phyloP scores from a whole-genome alignment of 148 eudicot genomes.

The Vaccinium darrowii region DNA sequence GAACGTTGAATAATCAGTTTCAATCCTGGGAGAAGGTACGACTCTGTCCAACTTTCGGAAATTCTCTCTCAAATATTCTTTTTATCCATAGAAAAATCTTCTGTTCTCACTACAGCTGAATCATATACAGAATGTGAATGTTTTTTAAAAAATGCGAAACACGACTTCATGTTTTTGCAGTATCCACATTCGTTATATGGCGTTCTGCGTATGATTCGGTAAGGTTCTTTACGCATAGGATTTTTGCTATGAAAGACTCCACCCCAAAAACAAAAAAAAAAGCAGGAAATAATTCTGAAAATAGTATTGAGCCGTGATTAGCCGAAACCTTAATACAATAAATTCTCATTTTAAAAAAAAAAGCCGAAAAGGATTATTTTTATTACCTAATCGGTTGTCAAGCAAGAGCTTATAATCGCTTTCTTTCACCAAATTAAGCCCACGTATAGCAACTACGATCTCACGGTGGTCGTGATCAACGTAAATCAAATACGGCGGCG shows the following conservation, averaged over 20 bases:
- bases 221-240: no score
- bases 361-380: background rate
- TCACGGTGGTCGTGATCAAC: constrained; percentile 54
- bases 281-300: background rate
- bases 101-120: no score
- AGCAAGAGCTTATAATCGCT: constrained; percentile 71
- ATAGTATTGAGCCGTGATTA: background rate
- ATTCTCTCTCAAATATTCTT: background rate
- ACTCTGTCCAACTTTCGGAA: background rate
- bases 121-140: no score
- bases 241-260: no score
- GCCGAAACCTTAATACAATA: background rate
- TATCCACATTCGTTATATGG: no score
- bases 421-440: constrained; percentile 64
- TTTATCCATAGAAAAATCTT: background rate
- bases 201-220: no score
- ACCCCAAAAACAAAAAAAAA: no score
- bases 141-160: no score
- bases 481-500: constrained; percentile 87
- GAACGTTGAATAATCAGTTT: background rate
- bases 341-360: background rate
- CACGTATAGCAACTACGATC: constrained; percentile 70
- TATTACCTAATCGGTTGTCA: constrained; percentile 60
- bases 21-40: background rate
- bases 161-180: no score